Conservation (phyloP, 129 eudicot genomes). For the Erigeron canadensis region DNA sequence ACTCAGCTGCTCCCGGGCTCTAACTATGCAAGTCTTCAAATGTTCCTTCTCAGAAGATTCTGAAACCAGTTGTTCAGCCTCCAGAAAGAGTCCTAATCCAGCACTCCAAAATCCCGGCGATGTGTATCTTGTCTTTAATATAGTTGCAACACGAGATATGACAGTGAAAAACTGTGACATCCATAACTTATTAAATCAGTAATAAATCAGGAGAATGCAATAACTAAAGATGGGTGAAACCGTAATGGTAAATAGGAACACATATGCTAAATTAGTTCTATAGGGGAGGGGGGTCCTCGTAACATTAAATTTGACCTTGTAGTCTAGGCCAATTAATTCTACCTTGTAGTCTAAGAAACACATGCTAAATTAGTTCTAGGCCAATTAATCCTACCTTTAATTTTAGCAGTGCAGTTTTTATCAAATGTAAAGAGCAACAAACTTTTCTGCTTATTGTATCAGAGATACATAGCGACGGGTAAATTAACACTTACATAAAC, state of each 20-base stretch:
- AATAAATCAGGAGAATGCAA: not conserved
- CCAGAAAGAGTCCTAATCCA: slow-evolving; percentile 74
- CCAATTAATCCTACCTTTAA: no score
- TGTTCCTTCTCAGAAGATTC: slow-evolving; percentile 62
- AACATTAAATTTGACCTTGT: no score
- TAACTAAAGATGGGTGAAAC: not conserved
- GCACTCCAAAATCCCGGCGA: slow-evolving; percentile 82
- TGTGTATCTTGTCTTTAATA: slow-evolving; percentile 84
- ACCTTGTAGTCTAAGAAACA: no score
- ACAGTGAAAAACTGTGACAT: slow-evolving; percentile 66
- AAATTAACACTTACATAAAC: no score
- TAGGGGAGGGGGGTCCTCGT: no score
- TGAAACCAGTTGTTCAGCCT: slow-evolving; percentile 53
- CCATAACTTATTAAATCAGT: not conserved
- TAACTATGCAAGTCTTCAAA: slow-evolving; percentile 54
- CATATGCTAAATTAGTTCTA: no score
- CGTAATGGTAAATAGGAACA: not conserved
- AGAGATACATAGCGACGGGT: no score
- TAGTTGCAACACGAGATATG: slow-evolving; percentile 84
- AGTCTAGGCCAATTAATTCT: no score
- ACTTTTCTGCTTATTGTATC: no score
- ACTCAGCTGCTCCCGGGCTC: slow-evolving; percentile 57
- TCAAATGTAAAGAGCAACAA: no score
- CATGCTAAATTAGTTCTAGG: no score
- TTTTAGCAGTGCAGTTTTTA: no score